Conservation (phyloP, 2,329 filamentous ascomycete genomes). For the Tetracladium maxilliforme region DNA sequence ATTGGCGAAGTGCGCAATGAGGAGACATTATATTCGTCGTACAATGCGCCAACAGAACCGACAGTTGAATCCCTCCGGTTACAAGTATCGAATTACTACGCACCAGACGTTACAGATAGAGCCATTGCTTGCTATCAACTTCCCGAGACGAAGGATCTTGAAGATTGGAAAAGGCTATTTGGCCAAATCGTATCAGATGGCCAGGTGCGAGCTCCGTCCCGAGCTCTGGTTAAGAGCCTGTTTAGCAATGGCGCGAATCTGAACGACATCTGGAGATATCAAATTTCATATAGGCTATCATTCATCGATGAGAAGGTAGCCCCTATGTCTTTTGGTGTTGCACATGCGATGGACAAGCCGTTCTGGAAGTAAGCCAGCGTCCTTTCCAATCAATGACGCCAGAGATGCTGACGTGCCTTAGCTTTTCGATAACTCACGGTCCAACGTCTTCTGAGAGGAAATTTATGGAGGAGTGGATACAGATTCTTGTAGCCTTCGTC, state of each 20-base stretch:
- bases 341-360: conserved; percentile 24
- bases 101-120: conserved; percentile 18
- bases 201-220: conserved; percentile 20
- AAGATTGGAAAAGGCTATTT: conserved; percentile 21
- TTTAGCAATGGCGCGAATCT: conserved; percentile 16
- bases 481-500: conserved; percentile 21
- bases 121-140: conserved; percentile 19
- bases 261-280: conserved; percentile 23
- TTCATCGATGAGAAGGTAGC: conserved; percentile 24
- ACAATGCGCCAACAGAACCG: conserved; percentile 18
- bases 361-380: conserved; percentile 22
- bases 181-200: conserved; percentile 24
- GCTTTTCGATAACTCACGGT: conserved; percentile 22
- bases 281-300: conserved; percentile 23
- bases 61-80: conserved; percentile 17
- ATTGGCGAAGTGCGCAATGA: conserved; percentile 28
- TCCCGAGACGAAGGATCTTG: conserved; percentile 13
- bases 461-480: conserved; percentile 22
- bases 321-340: conserved; percentile 16
- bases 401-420: conserved; percentile 1
- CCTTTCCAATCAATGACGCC: neutral
- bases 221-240: conserved; percentile 16
- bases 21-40: conserved; percentile 25
- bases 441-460: conserved; percentile 16
- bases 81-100: conserved; percentile 27